Percentiles rank a stretch among this genome's conserved stretches.
Evolutionary conservation across 2,329 filamentous ascomycete species (phyloP).

Genomic region (Calonectria hawksworthii): DNA sequence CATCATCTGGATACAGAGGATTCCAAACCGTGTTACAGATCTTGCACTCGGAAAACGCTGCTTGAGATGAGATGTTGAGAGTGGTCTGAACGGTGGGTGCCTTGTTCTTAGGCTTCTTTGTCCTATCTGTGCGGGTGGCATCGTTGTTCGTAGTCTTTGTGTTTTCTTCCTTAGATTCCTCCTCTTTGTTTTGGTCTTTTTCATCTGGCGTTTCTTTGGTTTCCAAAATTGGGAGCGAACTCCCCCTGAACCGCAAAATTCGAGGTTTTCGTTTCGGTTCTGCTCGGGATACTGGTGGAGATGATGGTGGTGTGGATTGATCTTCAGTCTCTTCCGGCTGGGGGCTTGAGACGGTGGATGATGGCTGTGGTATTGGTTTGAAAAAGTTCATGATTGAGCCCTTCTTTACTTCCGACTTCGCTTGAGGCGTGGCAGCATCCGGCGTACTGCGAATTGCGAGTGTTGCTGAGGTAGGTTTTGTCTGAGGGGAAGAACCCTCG

Average conservation of each 20-base stretch:
- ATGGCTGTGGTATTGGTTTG: slow-evolving; percentile 47
- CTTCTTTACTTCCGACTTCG: slow-evolving; percentile 37
- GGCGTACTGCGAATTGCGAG: not conserved
- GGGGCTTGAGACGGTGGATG: slow-evolving; percentile 26
- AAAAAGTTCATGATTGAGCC: slow-evolving; percentile 59
- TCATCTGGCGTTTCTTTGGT: slow-evolving; percentile 2
- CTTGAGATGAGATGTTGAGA: slow-evolving; percentile 58
- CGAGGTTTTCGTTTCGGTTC: slow-evolving; percentile 43
- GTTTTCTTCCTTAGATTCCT: not conserved
- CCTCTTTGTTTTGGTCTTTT: not conserved
- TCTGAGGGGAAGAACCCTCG: not conserved
- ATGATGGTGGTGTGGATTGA: slow-evolving; percentile 40
- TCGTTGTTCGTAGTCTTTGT: slow-evolving; percentile 8
- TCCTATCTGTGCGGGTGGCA: not conserved
- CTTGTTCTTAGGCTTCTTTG: slow-evolving; percentile 39
- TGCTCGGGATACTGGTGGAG: slow-evolving; percentile 23
- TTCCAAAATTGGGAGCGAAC: slow-evolving; percentile 30
- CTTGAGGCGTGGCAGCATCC: not conserved
- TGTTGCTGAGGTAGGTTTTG: not conserved
- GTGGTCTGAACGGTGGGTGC: slow-evolving; percentile 56
- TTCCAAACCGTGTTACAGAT: slow-evolving; percentile 61
- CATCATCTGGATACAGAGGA: slow-evolving; percentile 58
- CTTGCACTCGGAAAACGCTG: slow-evolving; percentile 59
- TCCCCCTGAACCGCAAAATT: slow-evolving; percentile 47
- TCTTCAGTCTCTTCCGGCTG: slow-evolving; percentile 34